Conservation (phyloP, 2,329 filamentous ascomycete genomes). For the Alternaria postmessia region DNA sequence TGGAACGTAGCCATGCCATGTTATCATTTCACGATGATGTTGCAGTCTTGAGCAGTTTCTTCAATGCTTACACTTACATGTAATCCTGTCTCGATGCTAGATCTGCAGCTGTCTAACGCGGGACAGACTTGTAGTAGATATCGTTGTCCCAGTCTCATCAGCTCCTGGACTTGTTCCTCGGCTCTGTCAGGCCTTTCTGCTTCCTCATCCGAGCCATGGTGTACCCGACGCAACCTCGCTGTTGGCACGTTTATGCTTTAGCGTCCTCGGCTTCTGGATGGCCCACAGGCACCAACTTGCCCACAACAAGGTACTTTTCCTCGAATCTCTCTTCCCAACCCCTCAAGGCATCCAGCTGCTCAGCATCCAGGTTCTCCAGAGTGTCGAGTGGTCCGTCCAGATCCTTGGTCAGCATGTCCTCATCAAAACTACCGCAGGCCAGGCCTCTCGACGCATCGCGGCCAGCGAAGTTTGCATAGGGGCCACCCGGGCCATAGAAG, state of each 20-base stretch:
- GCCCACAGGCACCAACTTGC: slow-evolving; percentile 76
- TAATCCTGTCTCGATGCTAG: not conserved
- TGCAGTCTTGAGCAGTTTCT: not conserved
- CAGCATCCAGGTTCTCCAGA: slow-evolving; percentile 73
- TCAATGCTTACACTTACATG: not conserved
- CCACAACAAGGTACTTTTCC: slow-evolving; percentile 96
- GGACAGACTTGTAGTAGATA: slow-evolving; percentile 1
- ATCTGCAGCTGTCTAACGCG: not conserved
- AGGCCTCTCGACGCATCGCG: slow-evolving; percentile 88
- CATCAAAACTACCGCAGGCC: slow-evolving; percentile 90
- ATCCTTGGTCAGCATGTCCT: slow-evolving; percentile 93
- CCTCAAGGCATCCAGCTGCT: slow-evolving; percentile 81
- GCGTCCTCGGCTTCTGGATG: slow-evolving; percentile 60
- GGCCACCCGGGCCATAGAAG: slow-evolving; percentile 95
- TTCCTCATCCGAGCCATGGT: not conserved
- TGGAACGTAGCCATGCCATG: not conserved
- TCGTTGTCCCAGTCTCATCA: not conserved
- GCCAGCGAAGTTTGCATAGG: slow-evolving; percentile 96
- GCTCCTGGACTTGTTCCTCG: not conserved
- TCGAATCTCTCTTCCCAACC: slow-evolving; percentile 94
- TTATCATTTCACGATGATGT: not conserved
- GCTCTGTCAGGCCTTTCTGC: not conserved
- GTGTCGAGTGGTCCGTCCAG: slow-evolving; percentile 82
- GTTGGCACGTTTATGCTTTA: slow-evolving; percentile 21
- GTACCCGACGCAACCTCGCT: not conserved